Evolutionary conservation across 305 asterid species (phyloP).

Genomic region (Rubia balearica): DNA sequence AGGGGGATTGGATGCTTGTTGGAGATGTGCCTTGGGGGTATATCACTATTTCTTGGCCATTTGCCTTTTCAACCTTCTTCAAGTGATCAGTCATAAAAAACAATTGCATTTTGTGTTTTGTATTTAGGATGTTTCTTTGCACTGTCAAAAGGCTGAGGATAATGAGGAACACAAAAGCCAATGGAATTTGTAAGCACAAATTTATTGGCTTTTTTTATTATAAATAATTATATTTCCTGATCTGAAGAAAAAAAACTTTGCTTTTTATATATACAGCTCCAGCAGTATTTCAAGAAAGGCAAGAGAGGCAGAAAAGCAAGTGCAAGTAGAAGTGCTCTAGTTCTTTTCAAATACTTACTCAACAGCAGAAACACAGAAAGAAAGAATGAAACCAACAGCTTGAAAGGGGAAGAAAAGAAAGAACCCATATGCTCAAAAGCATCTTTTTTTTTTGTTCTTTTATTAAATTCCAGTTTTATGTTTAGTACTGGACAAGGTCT

Average conservation of each 20-base stretch:
- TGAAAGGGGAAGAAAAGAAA: slow-evolving; percentile 22
- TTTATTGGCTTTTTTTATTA: background rate
- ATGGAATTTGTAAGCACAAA: slow-evolving; percentile 58
- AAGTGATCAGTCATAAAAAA: no score
- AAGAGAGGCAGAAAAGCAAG: slow-evolving; percentile 49
- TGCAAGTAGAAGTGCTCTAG: slow-evolving; percentile 23
- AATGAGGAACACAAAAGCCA: slow-evolving; percentile 76
- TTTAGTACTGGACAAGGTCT: slow-evolving; percentile 5
- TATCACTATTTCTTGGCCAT: background rate
- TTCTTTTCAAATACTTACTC: slow-evolving; percentile 11
- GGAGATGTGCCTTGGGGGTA: slow-evolving; percentile 94
- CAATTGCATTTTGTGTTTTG: background rate
- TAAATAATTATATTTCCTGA: background rate
- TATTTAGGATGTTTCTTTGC: slow-evolving; percentile 65
- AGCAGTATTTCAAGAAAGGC: slow-evolving; percentile 38
- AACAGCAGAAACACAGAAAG: no score
- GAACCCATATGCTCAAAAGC: slow-evolving; percentile 7
- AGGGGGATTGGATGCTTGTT: slow-evolving; percentile 92
- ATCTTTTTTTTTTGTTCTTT: slow-evolving; percentile 15
- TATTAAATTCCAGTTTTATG: background rate
- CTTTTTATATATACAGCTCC: slow-evolving; percentile 41
- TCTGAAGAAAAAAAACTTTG: background rate
- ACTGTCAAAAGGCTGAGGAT: slow-evolving; percentile 77
- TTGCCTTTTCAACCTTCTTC: no score
- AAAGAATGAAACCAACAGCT: slow-evolving; percentile 15